A percentile compares a stretch with the other conserved stretches of the same genome.
These are phyloP conservation scores for Nemophila menziesii DNA, from an alignment of 257 asterid species.

Conservation along the genomic window DNA sequence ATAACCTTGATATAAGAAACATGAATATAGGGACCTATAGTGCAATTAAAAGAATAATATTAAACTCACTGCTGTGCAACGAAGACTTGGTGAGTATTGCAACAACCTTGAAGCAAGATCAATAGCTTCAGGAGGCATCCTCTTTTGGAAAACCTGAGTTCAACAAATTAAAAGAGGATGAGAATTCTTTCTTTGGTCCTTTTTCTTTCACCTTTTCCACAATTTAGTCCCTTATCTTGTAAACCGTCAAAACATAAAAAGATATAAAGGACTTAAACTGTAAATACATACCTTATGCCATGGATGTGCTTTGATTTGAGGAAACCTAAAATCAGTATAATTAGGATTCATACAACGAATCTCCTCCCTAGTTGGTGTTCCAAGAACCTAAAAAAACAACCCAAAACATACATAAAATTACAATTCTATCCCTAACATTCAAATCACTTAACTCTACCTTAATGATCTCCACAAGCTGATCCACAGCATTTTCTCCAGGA, in stretches of 20 bases:
- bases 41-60: no score
- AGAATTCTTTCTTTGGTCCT: no score
- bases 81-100: slow-evolving; percentile 94
- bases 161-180: background rate
- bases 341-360: slow-evolving; percentile 95
- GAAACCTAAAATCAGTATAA: slow-evolving; percentile 83
- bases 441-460: slow-evolving; percentile 40
- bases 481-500: slow-evolving; percentile 98
- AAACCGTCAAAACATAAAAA: background rate
- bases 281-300: slow-evolving; percentile 87
- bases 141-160: slow-evolving; percentile 72
- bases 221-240: background rate
- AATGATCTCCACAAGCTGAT: slow-evolving; percentile 88
- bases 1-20: background rate
- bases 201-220: no score
- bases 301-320: slow-evolving; percentile 90
- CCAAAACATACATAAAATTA: slow-evolving; percentile 11
- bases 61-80: slow-evolving; percentile 83
- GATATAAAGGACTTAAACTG: background rate
- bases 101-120: slow-evolving; percentile 88
- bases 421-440: slow-evolving; percentile 1
- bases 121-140: slow-evolving; percentile 98
- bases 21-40: background rate
- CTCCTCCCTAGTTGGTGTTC: slow-evolving; percentile 94
- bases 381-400: slow-evolving; percentile 78